A percentile compares a stretch with the other conserved stretches of the same genome.
phyloP scores from a whole-genome alignment of 805 yeast genomes.

The Cyberlindnera mycetangii region DNA sequence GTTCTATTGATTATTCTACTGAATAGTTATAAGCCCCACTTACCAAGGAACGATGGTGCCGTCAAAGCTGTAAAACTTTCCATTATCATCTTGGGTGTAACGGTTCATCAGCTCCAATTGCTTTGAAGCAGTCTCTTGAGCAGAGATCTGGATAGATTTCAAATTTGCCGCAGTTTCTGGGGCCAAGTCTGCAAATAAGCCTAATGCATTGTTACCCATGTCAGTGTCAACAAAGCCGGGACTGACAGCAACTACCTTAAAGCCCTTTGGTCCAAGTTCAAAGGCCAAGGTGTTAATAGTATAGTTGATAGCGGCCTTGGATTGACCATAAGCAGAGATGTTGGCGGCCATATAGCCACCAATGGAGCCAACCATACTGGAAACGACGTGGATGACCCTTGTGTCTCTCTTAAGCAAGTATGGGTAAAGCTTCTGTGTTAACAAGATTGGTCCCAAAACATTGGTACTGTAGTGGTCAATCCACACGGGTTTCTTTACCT shows the following conservation, averaged over 20 bases:
- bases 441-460: slow-evolving; percentile 27
- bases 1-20: too few relatives aligned
- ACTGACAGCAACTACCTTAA: slow-evolving; percentile 31
- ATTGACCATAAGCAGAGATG: slow-evolving; percentile 34
- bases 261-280: slow-evolving; percentile 29
- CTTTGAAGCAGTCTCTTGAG: slow-evolving; percentile 1
- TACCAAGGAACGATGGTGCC: slow-evolving; percentile 4
- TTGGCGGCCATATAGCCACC: slow-evolving; percentile 15
- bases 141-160: background rate
- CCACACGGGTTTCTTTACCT: slow-evolving; percentile 7
- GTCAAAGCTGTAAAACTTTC: slow-evolving; percentile 10
- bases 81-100: slow-evolving; percentile 5
- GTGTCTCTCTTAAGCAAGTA: slow-evolving; percentile 21
- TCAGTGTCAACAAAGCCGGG: slow-evolving; percentile 39
- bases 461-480: slow-evolving; percentile 24
- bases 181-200: background rate
- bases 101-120: slow-evolving; percentile 1
- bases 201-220: slow-evolving; percentile 3
- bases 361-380: slow-evolving; percentile 31
- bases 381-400: slow-evolving; percentile 29
- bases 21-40: too few relatives aligned
- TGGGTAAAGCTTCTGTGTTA: slow-evolving; percentile 23
- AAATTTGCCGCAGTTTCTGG: background rate
- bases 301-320: slow-evolving; percentile 39
- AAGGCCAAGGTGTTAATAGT: slow-evolving; percentile 26